Conservation (phyloP, 805 yeast genomes). For the Candida quercuum region DNA sequence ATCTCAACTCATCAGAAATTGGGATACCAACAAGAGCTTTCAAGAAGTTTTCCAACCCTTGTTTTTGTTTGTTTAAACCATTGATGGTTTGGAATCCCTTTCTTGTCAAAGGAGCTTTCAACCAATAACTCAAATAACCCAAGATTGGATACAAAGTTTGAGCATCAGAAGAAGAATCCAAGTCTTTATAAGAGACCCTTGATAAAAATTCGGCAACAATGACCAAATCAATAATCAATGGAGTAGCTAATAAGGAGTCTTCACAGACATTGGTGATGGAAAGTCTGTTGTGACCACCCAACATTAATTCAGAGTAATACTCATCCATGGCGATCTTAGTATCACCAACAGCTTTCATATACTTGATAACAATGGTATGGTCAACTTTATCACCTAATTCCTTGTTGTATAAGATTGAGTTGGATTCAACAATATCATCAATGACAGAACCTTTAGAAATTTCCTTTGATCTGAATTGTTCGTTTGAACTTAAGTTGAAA, state of each 20-base stretch:
- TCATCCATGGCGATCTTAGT: constrained; percentile 98
- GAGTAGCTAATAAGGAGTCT: constrained; percentile 91
- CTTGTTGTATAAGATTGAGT: constrained; percentile 77
- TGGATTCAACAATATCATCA: constrained; percentile 89
- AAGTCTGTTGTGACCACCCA: constrained; percentile 95
- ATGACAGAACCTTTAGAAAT: constrained; percentile 90
- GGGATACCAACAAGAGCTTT: constrained; percentile 89
- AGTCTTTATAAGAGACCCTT: constrained; percentile 73
- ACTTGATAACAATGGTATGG: constrained; percentile 93
- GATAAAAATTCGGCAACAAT: constrained; percentile 87
- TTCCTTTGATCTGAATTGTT: constrained; percentile 93
- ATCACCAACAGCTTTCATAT: constrained; percentile 91
- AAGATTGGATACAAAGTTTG: constrained; percentile 73
- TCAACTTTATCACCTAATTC: constrained; percentile 75
- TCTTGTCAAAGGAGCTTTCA: constrained; percentile 92
- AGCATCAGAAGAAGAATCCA: constrained; percentile 23
- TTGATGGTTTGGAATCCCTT: constrained; percentile 87
- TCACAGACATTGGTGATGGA: constrained; percentile 95
- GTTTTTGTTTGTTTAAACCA: constrained; percentile 92
- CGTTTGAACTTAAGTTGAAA: constrained; percentile 82
- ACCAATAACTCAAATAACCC: constrained; percentile 88
- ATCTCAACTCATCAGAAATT: constrained; percentile 84
- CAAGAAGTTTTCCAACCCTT: constrained; percentile 85
- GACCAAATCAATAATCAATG: constrained; percentile 86
- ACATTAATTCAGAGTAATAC: constrained; percentile 93